Conservation (phyloP, 345 rosid species). For the Eucalyptus microcorys region DNA sequence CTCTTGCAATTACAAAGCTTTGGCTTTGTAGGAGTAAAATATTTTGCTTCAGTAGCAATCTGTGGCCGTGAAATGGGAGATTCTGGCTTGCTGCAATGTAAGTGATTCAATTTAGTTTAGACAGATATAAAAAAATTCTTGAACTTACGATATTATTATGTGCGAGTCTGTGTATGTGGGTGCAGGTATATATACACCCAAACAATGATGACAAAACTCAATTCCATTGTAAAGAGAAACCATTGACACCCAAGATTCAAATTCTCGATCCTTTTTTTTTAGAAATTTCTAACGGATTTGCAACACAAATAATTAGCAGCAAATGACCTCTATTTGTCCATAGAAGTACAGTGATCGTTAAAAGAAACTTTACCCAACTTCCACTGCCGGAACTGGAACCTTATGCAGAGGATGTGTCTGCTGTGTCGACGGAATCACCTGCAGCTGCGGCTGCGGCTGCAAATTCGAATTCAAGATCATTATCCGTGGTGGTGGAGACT, state of each 20-base stretch:
- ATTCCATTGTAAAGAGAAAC: neutral
- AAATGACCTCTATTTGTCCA: neutral
- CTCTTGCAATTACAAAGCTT: constrained; percentile 71
- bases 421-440: neutral
- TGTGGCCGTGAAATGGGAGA: constrained; percentile 19
- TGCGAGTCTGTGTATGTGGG: neutral
- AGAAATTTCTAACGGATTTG: neutral
- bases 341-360: neutral
- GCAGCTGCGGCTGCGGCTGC: neutral
- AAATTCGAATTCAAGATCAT: neutral
- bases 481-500: neutral
- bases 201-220: neutral
- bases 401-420: neutral
- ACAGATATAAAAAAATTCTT: neutral
- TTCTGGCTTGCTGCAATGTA: constrained; percentile 30
- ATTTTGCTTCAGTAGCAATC: constrained; percentile 24
- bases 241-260: neutral
- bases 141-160: neutral
- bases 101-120: neutral
- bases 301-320: neutral
- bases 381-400: neutral
- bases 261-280: neutral
- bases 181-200: neutral
- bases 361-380: neutral
- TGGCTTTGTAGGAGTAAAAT: constrained; percentile 48